phyloP scores from a whole-genome alignment of 345 rosid species.

The Eucalyptus fibrosa region DNA sequence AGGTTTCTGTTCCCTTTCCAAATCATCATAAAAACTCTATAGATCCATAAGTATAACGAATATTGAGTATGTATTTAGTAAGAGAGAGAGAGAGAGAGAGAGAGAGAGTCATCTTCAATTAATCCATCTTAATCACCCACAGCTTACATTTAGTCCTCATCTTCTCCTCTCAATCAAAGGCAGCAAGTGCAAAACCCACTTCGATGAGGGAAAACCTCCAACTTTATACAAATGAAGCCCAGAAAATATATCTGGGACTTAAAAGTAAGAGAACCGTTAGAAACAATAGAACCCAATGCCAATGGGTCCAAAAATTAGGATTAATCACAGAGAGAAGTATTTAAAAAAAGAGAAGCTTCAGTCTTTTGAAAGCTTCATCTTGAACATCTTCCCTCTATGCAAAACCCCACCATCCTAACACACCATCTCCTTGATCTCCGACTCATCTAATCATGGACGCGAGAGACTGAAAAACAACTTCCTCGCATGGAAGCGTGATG shows the following conservation, averaged over 20 bases:
- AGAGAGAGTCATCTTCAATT: background rate
- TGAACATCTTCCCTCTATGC: background rate
- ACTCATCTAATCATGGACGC: background rate
- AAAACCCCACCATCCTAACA: background rate
- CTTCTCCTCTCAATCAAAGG: background rate
- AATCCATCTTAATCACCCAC: background rate
- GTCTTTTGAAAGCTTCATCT: background rate
- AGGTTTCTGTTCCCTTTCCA: background rate
- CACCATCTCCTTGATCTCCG: background rate
- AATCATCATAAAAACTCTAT: background rate
- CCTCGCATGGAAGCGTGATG: constrained; percentile 30
- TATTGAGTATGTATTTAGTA: background rate
- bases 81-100: background rate
- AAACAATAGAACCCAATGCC: background rate
- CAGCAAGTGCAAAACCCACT: background rate
- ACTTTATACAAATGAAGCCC: background rate
- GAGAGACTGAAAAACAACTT: constrained; percentile 10
- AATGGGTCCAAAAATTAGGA: background rate
- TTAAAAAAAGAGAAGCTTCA: background rate
- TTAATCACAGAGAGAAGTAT: background rate
- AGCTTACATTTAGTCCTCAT: background rate
- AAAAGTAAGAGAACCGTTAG: background rate
- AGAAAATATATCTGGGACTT: background rate
- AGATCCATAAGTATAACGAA: background rate
- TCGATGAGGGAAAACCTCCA: background rate